These are phyloP conservation scores for Exobasidium cylindrosporum DNA, from an alignment of 1,284 basidiomycete species.

Conservation along the genomic window DNA sequence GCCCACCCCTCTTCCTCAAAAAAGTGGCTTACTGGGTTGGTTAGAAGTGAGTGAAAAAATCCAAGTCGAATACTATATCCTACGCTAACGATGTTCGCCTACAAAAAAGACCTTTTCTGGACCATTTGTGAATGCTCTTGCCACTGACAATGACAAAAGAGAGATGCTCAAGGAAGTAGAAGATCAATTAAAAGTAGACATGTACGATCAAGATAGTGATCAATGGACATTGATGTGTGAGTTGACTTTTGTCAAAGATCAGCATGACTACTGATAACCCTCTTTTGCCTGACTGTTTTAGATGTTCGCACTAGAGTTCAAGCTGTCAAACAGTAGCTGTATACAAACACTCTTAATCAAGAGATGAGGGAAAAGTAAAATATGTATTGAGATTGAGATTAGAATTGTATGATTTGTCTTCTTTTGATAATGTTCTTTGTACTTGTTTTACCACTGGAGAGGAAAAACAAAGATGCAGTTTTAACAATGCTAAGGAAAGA, in stretches of 20 bases:
- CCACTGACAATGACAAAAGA: conserved; percentile 9
- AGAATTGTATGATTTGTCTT: background rate
- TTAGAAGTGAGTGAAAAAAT: conserved; percentile 9
- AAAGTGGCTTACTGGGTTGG: conserved; percentile 14
- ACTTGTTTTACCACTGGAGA: too few relatives aligned
- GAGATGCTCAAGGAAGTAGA: conserved; percentile 12
- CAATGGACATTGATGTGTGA: conserved; percentile 20
- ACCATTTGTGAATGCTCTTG: conserved; percentile 18
- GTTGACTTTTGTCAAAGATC: conserved; percentile 1
- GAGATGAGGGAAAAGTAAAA: background rate
- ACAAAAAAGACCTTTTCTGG: conserved; percentile 19
- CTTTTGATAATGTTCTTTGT: too few relatives aligned
- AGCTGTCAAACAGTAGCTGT: too few relatives aligned
- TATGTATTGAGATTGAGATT: background rate
- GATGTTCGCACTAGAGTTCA: background rate
- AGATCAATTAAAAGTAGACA: conserved; percentile 13
- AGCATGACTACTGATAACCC: background rate
- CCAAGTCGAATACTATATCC: too few relatives aligned
- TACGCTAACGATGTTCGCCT: too few relatives aligned
- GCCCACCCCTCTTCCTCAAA: conserved; percentile 16
- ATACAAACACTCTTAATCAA: background rate
- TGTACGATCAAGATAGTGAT: conserved; percentile 15
- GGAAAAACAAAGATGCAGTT: too few relatives aligned
- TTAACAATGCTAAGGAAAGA: too few relatives aligned
- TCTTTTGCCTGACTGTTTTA: background rate